Base-by-base conservation (phyloP, 495 filamentous ascomycete genomes). In the Hypoxylon trugodes region DNA sequence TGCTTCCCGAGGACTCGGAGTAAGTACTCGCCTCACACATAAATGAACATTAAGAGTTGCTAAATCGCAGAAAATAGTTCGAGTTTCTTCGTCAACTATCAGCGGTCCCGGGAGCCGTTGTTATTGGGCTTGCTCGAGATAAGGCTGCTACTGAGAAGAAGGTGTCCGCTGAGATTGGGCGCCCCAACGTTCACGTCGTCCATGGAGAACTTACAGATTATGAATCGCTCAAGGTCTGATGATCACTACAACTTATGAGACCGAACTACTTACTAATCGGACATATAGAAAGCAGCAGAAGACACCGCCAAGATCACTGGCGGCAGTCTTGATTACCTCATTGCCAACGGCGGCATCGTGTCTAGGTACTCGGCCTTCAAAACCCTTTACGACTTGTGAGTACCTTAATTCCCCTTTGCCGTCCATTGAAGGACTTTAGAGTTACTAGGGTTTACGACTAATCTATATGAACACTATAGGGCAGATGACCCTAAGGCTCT, bases 311-410 rank as follows among this genome's bases (percentile, higher is more conserved):
- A 68, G 7, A 72, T 82, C 19, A 73, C 72, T 4, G 76, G 73
- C 12, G 78, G 79, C 43, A 73, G 66, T 0, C 73, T 86, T 0
- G 84, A 86, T 57, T 73, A 80, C 30, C 61, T 87, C 18, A 78
- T 87, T 35, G 82, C 83, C 55, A 84, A 85, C 55, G 82, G 76
- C 0, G 83, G 63, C 2, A 9, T 65, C 6, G 13, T 66, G 41
- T 25, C 62, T 28, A 7, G 24, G 13, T 49, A 47, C 1, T 66
- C 67, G 28, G 55, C 25, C n/a, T 56, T 26, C 21, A 47, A 51
- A 16, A 18, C 37, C 16, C 33, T 75, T 10, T 25, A 41, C 19
- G 46, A 42, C 8, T n/a, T 72, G 73, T 75, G 70, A 50, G 62
- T n/a, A n/a, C n/a, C n/a, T n/a, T n/a, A n/a, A n/a, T n/a, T 33